A percentile compares a stretch with the other conserved stretches of the same genome.
phyloP scores from a whole-genome alignment of 2,329 filamentous ascomycete genomes.

The Neoascochyta sp. region DNA sequence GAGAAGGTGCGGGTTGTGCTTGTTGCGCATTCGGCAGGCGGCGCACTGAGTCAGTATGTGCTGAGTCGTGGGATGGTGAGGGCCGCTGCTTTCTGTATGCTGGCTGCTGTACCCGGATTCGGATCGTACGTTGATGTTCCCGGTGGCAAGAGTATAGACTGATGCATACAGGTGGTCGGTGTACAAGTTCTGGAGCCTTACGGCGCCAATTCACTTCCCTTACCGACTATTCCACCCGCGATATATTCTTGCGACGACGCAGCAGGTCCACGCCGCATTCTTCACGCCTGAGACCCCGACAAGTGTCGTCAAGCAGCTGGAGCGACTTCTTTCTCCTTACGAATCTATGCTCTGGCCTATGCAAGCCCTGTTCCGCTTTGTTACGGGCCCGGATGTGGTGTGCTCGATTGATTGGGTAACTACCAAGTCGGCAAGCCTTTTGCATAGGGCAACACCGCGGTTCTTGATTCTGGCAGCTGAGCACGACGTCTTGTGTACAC shows the following conservation, averaged over 20 bases:
- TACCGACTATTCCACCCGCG: slow-evolving; percentile 50
- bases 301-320: slow-evolving; percentile 43
- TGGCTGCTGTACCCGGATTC: slow-evolving; percentile 49
- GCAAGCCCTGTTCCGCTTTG: slow-evolving; percentile 48
- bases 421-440: neutral
- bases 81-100: slow-evolving; percentile 47
- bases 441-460: slow-evolving; percentile 7
- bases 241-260: slow-evolving; percentile 51
- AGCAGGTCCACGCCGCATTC: slow-evolving; percentile 50
- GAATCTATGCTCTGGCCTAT: slow-evolving; percentile 54
- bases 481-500: slow-evolving; percentile 26
- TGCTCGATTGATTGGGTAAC: slow-evolving; percentile 31
- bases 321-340: slow-evolving; percentile 46
- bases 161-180: slow-evolving; percentile 12
- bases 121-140: slow-evolving; percentile 42
- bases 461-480: slow-evolving; percentile 26
- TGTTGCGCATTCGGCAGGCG: slow-evolving; percentile 53
- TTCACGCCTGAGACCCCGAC: slow-evolving; percentile 47
- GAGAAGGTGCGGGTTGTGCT: slow-evolving; percentile 41
- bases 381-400: slow-evolving; percentile 42
- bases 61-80: slow-evolving; percentile 42
- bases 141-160: neutral
- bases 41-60: slow-evolving; percentile 50
- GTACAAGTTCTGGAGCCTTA: slow-evolving; percentile 25
- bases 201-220: slow-evolving; percentile 21